phyloP scores from a whole-genome alignment of 1,284 basidiomycete genomes.

The Cryptococcus jaspeensis region DNA sequence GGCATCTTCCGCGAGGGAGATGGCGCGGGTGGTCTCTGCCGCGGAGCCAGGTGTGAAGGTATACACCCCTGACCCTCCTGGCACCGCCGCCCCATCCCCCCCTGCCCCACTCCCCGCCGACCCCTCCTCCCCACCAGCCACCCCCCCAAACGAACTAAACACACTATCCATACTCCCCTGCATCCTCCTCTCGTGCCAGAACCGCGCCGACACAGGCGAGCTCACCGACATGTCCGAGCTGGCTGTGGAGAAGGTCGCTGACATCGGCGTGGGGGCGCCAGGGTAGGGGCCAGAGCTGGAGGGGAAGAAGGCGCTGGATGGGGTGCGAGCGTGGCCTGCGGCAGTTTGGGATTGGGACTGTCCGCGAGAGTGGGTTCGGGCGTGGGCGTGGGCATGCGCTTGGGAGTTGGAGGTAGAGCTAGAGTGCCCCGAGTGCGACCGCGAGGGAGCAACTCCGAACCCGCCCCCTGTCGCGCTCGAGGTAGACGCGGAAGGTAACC shows the following conservation, averaged over 20 bases:
- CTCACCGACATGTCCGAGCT: slow-evolving; percentile 25
- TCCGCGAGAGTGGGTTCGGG: too few relatives aligned
- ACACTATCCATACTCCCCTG: slow-evolving; percentile 28
- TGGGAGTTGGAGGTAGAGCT: too few relatives aligned
- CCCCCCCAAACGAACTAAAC: slow-evolving; percentile 5
- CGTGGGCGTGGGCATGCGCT: too few relatives aligned
- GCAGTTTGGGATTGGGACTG: too few relatives aligned
- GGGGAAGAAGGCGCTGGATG: too few relatives aligned
- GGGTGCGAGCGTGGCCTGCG: too few relatives aligned
- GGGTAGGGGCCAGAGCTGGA: neutral
- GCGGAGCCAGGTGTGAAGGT: too few relatives aligned
- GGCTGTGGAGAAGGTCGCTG: slow-evolving; percentile 22
- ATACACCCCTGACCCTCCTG: too few relatives aligned
- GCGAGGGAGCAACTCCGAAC: slow-evolving; percentile 12
- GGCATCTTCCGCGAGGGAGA: slow-evolving; percentile 73
- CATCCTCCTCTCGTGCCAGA: slow-evolving; percentile 14
- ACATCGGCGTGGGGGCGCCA: slow-evolving; percentile 20
- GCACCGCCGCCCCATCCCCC: too few relatives aligned
- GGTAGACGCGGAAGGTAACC: slow-evolving; percentile 18
- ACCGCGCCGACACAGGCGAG: slow-evolving; percentile 19
- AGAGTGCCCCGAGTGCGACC: slow-evolving; percentile 13
- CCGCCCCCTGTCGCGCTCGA: too few relatives aligned
- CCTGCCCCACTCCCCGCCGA: too few relatives aligned
- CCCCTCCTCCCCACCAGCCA: too few relatives aligned
- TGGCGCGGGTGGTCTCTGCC: slow-evolving; percentile 30